Percentiles rank a stretch among this genome's conserved stretches.
phyloP scores from a whole-genome alignment of 2,329 filamentous ascomycete genomes.

The Verruconis gallopava region DNA sequence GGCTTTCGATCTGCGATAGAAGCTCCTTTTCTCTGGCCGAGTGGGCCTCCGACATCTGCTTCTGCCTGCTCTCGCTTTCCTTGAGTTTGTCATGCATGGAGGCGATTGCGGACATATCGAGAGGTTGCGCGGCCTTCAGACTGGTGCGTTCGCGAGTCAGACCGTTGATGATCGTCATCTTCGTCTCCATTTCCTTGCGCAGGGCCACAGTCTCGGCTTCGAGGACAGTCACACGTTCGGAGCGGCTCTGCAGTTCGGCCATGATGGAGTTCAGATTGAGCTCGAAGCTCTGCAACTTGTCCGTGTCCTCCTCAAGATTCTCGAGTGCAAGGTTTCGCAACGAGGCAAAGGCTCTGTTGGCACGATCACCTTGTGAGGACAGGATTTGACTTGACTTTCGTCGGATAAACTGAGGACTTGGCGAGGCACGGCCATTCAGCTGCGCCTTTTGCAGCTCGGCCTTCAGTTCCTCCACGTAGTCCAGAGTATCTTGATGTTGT shows the following conservation, averaged over 20 bases:
- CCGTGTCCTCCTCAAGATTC: conserved; percentile 69
- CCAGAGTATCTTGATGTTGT: conserved; percentile 68
- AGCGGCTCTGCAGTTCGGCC: conserved; percentile 76
- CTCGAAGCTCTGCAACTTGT: conserved; percentile 85
- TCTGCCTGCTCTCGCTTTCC: conserved; percentile 69
- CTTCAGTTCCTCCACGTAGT: conserved; percentile 84
- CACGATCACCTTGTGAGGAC: conserved; percentile 66
- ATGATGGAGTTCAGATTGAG: conserved; percentile 82
- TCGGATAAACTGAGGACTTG: conserved; percentile 66
- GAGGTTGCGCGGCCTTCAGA: conserved; percentile 63
- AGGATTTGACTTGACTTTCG: conserved; percentile 87
- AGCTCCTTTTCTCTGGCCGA: conserved; percentile 64
- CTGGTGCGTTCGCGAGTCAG: conserved; percentile 87
- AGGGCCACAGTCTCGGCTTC: conserved; percentile 72
- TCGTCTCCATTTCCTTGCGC: conserved; percentile 93
- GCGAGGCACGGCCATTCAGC: conserved; percentile 41
- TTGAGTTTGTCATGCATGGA: conserved; percentile 79
- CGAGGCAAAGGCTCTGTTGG: conserved; percentile 80
- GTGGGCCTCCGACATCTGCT: conserved; percentile 58
- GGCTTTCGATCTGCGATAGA: conserved; percentile 52
- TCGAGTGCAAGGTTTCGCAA: conserved; percentile 80
- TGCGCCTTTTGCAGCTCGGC: conserved; percentile 71
- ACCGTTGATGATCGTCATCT: conserved; percentile 90
- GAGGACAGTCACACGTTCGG: conserved; percentile 79
- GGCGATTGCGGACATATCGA: conserved; percentile 84